These are phyloP conservation scores for Penicillium maclennaniae DNA, from an alignment of 495 filamentous ascomycete genomes.

Conservation along the genomic window DNA sequence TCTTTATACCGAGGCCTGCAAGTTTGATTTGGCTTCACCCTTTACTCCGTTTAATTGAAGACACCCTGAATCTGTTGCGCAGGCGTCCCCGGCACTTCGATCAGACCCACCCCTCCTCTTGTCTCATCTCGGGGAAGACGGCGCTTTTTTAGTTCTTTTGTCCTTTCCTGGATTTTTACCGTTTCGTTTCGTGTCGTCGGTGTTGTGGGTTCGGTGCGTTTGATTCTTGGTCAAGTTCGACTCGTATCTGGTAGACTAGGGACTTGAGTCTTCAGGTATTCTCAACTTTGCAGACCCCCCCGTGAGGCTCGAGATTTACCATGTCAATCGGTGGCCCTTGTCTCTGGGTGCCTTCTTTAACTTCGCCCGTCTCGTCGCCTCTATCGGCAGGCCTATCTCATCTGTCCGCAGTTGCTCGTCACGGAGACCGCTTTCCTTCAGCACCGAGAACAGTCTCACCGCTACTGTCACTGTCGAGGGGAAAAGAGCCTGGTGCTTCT, in stretches of 20 bases:
- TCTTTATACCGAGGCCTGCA: constrained; percentile 1
- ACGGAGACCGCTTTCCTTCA: constrained; percentile 28
- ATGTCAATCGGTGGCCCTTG: constrained; percentile 45
- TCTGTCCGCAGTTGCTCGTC: constrained; percentile 30
- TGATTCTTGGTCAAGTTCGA: background rate
- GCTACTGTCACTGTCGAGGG: constrained; percentile 19
- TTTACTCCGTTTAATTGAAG: constrained; percentile 27
- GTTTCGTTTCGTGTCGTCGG: constrained; percentile 5
- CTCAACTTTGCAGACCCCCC: background rate
- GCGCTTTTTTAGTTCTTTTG: constrained; percentile 16
- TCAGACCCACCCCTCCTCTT: constrained; percentile 28
- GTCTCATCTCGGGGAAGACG: constrained; percentile 25
- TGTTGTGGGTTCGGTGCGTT: constrained; percentile 7
- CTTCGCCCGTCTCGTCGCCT: constrained; percentile 34
- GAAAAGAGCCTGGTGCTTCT: constrained; percentile 20
- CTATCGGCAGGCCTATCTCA: constrained; percentile 35
- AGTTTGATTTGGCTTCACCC: constrained; percentile 21
- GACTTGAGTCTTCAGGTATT: background rate
- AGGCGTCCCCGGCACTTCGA: constrained; percentile 31
- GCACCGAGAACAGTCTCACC: constrained; percentile 23
- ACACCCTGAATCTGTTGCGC: constrained; percentile 27
- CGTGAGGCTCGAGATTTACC: constrained; percentile 16
- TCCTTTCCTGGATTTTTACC: constrained; percentile 5
- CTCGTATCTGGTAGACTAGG: background rate
- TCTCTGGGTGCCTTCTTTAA: constrained; percentile 40